Conservation (phyloP, 208 protist genomes). For the Eutreptiella sp. region DNA sequence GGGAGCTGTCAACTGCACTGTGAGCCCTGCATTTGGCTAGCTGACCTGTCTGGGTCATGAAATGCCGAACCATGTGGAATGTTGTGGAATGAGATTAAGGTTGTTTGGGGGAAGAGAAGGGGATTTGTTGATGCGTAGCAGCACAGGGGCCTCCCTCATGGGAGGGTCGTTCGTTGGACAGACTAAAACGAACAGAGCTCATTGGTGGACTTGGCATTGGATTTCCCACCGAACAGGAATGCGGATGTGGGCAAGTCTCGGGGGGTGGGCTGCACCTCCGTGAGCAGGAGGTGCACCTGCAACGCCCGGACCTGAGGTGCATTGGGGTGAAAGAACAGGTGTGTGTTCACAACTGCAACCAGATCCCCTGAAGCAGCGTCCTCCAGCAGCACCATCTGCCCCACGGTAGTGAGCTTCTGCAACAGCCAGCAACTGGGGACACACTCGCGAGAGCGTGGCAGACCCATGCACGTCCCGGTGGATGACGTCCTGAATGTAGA, state of each 20-base stretch:
- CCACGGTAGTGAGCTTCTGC: slow-evolving; percentile 52
- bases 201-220: slow-evolving; percentile 71
- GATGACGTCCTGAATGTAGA: too few species aligned
- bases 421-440: slow-evolving; percentile 61
- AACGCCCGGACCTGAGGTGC: slow-evolving; percentile 77
- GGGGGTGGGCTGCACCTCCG: slow-evolving; percentile 32
- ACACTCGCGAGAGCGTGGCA: slow-evolving; percentile 31
- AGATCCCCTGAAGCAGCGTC: slow-evolving; percentile 34
- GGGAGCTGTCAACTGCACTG: too few species aligned
- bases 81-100: too few species aligned
- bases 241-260: slow-evolving; percentile 1
- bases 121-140: too few species aligned
- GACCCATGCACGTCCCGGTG: too few species aligned
- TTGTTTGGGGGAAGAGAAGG: too few species aligned
- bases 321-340: slow-evolving; percentile 80
- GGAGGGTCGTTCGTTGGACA: too few species aligned
- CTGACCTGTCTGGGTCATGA: too few species aligned
- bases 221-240: slow-evolving; percentile 69
- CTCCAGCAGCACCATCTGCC: slow-evolving; percentile 37
- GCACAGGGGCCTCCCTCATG: too few species aligned
- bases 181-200: slow-evolving; percentile 67
- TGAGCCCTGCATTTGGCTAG: too few species aligned
- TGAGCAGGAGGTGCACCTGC: slow-evolving; percentile 61
- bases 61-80: too few species aligned
- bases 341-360: slow-evolving; percentile 74